Evolutionary conservation across 2,329 filamentous ascomycete species (phyloP).

Genomic region (Elsinoe arachidis): DNA sequence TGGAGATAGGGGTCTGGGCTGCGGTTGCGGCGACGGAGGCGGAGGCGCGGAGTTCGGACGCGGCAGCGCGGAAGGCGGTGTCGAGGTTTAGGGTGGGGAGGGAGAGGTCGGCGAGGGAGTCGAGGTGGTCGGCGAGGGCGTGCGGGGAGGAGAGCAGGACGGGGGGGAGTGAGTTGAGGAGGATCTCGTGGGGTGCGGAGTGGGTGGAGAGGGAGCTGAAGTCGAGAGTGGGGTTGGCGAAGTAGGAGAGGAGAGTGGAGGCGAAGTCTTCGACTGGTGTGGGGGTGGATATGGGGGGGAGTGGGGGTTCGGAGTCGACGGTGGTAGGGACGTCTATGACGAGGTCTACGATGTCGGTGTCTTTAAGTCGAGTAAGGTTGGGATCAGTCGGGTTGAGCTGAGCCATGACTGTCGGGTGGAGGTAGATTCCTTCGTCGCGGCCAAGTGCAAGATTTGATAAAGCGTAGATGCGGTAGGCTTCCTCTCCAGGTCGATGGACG

Average conservation of each 20-base stretch:
- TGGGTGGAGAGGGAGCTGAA: slow-evolving; percentile 10
- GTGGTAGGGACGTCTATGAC: slow-evolving; percentile 47
- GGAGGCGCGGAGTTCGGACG: slow-evolving; percentile 1
- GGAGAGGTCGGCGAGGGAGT: slow-evolving; percentile 11
- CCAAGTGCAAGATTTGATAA: slow-evolving; percentile 75
- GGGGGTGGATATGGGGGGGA: background rate
- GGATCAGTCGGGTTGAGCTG: slow-evolving; percentile 71
- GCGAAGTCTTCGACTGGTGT: slow-evolving; percentile 1
- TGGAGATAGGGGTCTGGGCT: background rate
- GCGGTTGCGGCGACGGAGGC: background rate
- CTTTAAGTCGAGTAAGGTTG: slow-evolving; percentile 70
- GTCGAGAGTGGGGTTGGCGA: slow-evolving; percentile 15
- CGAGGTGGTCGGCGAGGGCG: slow-evolving; percentile 15
- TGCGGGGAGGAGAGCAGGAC: slow-evolving; percentile 15
- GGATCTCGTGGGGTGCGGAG: slow-evolving; percentile 11
- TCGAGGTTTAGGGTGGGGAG: slow-evolving; percentile 14
- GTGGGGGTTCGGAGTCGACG: background rate
- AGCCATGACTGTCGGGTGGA: slow-evolving; percentile 58
- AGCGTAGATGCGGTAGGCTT: slow-evolving; percentile 63
- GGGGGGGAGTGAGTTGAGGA: slow-evolving; percentile 12
- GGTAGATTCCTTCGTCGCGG: slow-evolving; percentile 76
- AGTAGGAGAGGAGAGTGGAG: slow-evolving; percentile 5
- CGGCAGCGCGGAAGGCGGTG: slow-evolving; percentile 15
- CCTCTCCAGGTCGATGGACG: slow-evolving; percentile 30
- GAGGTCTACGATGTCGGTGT: slow-evolving; percentile 64